These are phyloP conservation scores for Trichomonas tenax DNA, from an alignment of 208 protist species.

Conservation along the genomic window DNA sequence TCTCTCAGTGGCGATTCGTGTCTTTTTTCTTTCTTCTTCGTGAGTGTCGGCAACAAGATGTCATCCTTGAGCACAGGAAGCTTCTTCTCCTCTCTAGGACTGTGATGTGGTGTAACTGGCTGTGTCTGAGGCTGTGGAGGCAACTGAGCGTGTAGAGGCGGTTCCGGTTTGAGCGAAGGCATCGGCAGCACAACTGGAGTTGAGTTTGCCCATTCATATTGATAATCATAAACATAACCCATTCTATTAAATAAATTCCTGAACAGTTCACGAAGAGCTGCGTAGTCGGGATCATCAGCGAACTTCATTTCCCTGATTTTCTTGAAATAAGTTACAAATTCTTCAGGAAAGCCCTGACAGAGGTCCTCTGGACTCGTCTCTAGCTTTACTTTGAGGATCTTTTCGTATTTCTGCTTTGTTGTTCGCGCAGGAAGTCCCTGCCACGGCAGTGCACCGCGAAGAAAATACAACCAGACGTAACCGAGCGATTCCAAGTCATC, in stretches of 20 bases:
- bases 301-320: constrained; percentile 5
- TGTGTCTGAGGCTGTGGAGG: background rate
- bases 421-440: constrained; percentile 24
- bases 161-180: background rate
- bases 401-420: background rate
- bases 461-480: constrained; percentile 30
- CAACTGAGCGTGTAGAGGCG: background rate
- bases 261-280: background rate
- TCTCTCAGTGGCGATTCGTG: background rate
- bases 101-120: background rate
- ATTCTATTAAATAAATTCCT: background rate
- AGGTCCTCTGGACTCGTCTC: background rate
- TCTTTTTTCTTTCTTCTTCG: background rate
- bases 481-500: constrained; percentile 32
- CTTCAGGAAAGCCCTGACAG: constrained; percentile 25
- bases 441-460: constrained; percentile 27
- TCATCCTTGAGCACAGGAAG: background rate
- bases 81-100: background rate
- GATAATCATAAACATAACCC: background rate
- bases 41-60: background rate
- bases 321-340: constrained; percentile 18
- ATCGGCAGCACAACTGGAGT: background rate
- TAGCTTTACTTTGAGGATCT: constrained; percentile 23
- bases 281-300: constrained; percentile 22
- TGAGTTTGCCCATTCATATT: background rate